Evolutionary conservation across 768 basidiomycete genomes (phyloP), one percentile per base, ranked within the genome.

Genomic region (Xerocomellus dryophilus): DNA sequence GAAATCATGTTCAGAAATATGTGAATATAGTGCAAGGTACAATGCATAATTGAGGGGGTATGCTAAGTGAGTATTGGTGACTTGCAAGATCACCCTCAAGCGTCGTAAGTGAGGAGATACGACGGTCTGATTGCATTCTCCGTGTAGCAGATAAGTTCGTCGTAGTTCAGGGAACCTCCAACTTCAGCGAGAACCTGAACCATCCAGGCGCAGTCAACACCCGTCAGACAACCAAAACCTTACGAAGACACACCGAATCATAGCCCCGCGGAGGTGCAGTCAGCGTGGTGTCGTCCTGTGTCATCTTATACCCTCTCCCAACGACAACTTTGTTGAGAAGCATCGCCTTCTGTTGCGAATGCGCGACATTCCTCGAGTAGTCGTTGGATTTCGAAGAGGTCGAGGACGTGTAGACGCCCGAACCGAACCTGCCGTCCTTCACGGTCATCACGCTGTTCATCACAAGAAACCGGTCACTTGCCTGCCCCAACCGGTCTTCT

Each of bases 351-450:
- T 81, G 67, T 17, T 68, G 66, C 0, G 83, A 86, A 39, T 76
- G 70, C 55, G 76, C 79, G 48, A 78, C 74, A 54, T 85, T 86
- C 47, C 72, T 74, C 12, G 85, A 85, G 63, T 88, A 88, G 67
- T 88, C 86, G 54, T 86, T 83, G 17, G 86, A 85, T 79, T 88
- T 88, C 7, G 86, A 88, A n/a, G 86, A 86, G 2, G 86, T 88
- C n/a, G 84, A 83, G 6, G 85, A 85, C 2, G 85, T 86, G 63
- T 87, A 88, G 39, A 87, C 83, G 23, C 86, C 86, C 35, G 80
- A 80, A 23, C 86, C 86, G 46, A 87, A 86, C 55, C 85, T 86
- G 58, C n/a, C 51, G 20, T 27, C 20, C 35, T 6, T 35, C 15
- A 40, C n/a, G 44, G 55, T 64, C 46, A 54, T 45, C 40, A 27